A percentile compares a stretch with the other conserved stretches of the same genome.
Evolutionary conservation across 768 basidiomycete genomes (phyloP).

Genomic region (Clitopilus passeckerianus): DNA sequence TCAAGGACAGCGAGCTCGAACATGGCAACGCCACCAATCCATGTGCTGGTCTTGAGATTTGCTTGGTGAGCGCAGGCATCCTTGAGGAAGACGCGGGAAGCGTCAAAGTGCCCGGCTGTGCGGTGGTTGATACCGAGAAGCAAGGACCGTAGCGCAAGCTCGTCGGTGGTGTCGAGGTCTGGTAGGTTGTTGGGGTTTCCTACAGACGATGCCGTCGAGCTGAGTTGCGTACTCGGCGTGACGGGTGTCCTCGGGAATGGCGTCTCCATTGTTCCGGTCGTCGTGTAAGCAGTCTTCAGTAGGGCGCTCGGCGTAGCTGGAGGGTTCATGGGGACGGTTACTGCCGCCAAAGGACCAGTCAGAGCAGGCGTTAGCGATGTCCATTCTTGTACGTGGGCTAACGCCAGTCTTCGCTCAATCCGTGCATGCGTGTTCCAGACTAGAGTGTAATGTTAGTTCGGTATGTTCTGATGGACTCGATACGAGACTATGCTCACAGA

Average conservation of each 20-base stretch:
- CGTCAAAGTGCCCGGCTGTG: conserved; percentile 39
- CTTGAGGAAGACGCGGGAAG: conserved; percentile 42
- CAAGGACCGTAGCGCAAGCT: conserved; percentile 62
- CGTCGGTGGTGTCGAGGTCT: conserved; percentile 67
- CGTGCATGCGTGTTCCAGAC: conserved; percentile 82
- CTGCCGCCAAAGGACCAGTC: conserved; percentile 4
- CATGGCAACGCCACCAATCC: conserved; percentile 62
- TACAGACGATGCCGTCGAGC: background rate
- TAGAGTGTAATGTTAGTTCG: conserved; percentile 15
- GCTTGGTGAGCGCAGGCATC: conserved; percentile 43
- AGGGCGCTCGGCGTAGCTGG: conserved; percentile 1
- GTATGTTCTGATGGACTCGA: background rate
- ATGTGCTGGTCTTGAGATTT: conserved; percentile 47
- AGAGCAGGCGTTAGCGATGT: conserved; percentile 38
- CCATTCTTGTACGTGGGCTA: conserved; percentile 56
- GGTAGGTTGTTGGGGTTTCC: background rate
- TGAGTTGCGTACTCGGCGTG: background rate
- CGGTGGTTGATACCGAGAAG: conserved; percentile 66
- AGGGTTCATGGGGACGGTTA: conserved; percentile 5
- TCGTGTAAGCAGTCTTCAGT: background rate
- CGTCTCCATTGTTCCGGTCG: background rate
- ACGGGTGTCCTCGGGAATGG: background rate
- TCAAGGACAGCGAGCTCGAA: conserved; percentile 74
- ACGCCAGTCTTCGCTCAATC: conserved; percentile 45
- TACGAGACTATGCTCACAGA: conserved; percentile 47